Evolutionary conservation across 2,329 filamentous ascomycete genomes (phyloP), one percentile per base, ranked within the genome.

Genomic region (Diaporthe sp.): DNA sequence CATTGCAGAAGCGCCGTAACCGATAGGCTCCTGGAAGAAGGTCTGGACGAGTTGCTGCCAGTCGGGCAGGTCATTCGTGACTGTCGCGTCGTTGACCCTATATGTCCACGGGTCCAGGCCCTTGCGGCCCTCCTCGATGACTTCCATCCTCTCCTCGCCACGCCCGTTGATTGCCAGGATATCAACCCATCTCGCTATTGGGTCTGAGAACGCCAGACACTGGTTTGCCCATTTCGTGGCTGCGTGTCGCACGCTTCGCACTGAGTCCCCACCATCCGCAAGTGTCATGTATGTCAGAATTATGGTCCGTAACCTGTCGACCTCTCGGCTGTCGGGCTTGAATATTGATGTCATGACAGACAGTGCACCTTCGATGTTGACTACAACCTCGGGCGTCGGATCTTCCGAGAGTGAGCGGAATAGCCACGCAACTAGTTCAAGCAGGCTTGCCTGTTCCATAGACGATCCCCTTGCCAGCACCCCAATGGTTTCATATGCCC

Each of bases 401-500:
- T 98, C 96, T 77, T 95, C 92, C 15, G 93, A 92, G 4, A 98
- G 86, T 0, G 96, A 96, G 35, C 89, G 89, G 80, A 98, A 97
- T 0, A 98, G 88, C 93, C 95, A 98, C 68, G 89, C 74, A 0
- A 90, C 77, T 90, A 90, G 67, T 90, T 86, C 77, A 42, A 89
- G 73, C 87, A 90, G 79, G 87, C 88, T 86, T 52, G 84, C 84
- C 17, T 90, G 79, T 5, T 91, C 85, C 78, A 91, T 89, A 3
- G 88, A 84, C 5, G 92, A 90, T 5, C 90, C 90, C 77, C 92
- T 91, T 72, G 94, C 92, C 33, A 98, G 84, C 19, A 97, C 89
- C 0, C 96, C 97, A 52, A 98, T 95, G 0, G 94, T 95, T 82
- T 98, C 96, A 82, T 98, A 98, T 1, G 94, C 95, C 80, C 94